Evolutionary conservation across 495 filamentous ascomycete genomes (phyloP), one percentile per base, ranked within the genome.

Genomic region (Penicillium egyptiacum): DNA sequence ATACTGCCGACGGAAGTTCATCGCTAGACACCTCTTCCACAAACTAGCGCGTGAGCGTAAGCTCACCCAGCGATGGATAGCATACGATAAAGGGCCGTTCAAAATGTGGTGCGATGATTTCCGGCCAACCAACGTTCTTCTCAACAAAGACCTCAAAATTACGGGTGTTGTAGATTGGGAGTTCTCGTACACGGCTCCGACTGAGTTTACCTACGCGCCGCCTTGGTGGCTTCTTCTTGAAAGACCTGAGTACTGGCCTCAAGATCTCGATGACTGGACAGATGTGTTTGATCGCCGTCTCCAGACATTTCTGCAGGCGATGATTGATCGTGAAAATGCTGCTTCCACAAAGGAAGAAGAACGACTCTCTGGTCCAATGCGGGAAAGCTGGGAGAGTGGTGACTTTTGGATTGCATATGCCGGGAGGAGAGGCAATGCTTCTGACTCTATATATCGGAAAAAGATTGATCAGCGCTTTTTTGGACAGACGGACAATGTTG

Each of bases 1-100:
- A 77, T 23, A 78, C 51, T 71, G 66, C 47, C 64, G 71, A 28
- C 69, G 68, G 37, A 77, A 72, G 45, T 78, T 75, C 31, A 65
- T 76, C 1, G 72, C 75, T 8, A 69, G 76, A 44, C 66, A 64
- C 17, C 53, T 76, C 1, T 74, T 74, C 53, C 65, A 66, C 23
- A 66, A 59, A 28, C 55, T 75, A 12, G 67, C 64, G 12, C 58
- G 59, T 4, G 62, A 70, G 23, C 56, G 62, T 39, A 61, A 60
- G 4, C 58, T 65, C 25, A 48, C 42, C 1, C 8, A 53, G 12
- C 26, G 22, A 17, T 48, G 45, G 45, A 6, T 16, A 14, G 44
- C 22, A 11, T 17, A 28, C 17, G 56, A 67, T 5, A 48, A 44
- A 14, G 68, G 63, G 4, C 60, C 55, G 7, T 70, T 74, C 57